Evolutionary conservation across 208 protist genomes (phyloP).

Genomic region (Wallacemonas sp.): DNA sequence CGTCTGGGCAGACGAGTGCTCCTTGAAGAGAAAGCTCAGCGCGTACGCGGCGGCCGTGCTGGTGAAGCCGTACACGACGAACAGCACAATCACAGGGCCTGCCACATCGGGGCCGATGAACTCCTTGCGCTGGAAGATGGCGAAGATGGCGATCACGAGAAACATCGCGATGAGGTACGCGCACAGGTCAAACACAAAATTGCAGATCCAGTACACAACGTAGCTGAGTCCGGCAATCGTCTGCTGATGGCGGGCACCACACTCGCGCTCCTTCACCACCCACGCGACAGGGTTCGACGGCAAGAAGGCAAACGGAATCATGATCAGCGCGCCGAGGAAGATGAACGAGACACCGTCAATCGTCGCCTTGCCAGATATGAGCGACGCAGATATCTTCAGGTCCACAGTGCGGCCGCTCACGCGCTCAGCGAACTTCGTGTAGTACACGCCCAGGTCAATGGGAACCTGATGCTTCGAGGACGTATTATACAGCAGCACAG

Average conservation of each 20-base stretch:
- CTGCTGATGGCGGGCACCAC: conserved; percentile 46
- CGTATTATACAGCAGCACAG: conserved; percentile 23
- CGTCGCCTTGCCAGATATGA: conserved; percentile 8
- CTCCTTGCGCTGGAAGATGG: conserved; percentile 36
- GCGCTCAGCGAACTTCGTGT: conserved; percentile 80
- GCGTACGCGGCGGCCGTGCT: conserved; percentile 41
- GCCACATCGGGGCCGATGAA: conserved; percentile 26
- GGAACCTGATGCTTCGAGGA: conserved; percentile 27
- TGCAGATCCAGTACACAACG: conserved; percentile 54
- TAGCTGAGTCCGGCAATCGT: conserved; percentile 41
- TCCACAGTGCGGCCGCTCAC: background rate
- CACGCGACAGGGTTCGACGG: conserved; percentile 53
- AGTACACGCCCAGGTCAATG: conserved; percentile 70
- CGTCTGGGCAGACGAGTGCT: conserved; percentile 56
- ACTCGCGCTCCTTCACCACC: conserved; percentile 58
- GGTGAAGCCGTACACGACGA: conserved; percentile 47
- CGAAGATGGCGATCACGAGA: conserved; percentile 39
- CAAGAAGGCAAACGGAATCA: conserved; percentile 69
- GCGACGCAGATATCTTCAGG: background rate
- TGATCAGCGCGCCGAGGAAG: conserved; percentile 40
- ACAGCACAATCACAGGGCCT: conserved; percentile 20
- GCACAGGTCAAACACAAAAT: conserved; percentile 58
- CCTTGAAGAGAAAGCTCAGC: conserved; percentile 50
- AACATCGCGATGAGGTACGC: conserved; percentile 39
- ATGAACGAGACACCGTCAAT: conserved; percentile 22